Evolutionary conservation across 139 green algal genomes (phyloP).

Genomic region (Tetraselmis chui): DNA sequence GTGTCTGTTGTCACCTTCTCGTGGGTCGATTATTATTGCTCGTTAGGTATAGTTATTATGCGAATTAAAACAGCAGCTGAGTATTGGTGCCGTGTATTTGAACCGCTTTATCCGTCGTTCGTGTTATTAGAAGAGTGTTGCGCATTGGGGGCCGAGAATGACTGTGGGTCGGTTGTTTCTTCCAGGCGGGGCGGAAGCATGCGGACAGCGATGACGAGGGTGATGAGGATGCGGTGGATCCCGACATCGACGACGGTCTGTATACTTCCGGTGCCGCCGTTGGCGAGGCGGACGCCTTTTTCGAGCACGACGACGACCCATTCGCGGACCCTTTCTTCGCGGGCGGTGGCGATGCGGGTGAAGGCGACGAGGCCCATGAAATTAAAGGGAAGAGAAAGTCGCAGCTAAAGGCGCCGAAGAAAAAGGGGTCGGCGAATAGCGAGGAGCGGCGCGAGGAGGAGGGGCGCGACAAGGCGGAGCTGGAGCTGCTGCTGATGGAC

Average conservation of each 20-base stretch:
- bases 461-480: slow-evolving; percentile 57
- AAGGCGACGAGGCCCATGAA: neutral
- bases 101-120: no score
- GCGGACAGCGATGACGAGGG: slow-evolving; percentile 21
- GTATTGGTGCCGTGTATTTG: no score
- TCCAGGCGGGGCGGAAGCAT: slow-evolving; percentile 6
- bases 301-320: slow-evolving; percentile 44
- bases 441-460: slow-evolving; percentile 19
- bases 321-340: slow-evolving; percentile 85
- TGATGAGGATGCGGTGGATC: slow-evolving; percentile 27
- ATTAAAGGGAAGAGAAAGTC: neutral
- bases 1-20: no score
- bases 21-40: no score
- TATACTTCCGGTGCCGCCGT: slow-evolving; percentile 11
- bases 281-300: slow-evolving; percentile 34
- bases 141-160: no score
- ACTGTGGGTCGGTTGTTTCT: no score
- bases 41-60: no score
- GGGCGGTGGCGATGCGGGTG: slow-evolving; percentile 6
- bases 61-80: no score
- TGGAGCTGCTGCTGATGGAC: slow-evolving; percentile 93
- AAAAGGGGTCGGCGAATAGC: neutral
- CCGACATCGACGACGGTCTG: slow-evolving; percentile 10
- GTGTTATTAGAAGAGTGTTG: no score
- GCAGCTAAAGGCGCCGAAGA: slow-evolving; percentile 14